These are phyloP conservation scores for Aspergillus fischeri DNA, from an alignment of 2,329 filamentous ascomycete species.

Conservation along the genomic window DNA sequence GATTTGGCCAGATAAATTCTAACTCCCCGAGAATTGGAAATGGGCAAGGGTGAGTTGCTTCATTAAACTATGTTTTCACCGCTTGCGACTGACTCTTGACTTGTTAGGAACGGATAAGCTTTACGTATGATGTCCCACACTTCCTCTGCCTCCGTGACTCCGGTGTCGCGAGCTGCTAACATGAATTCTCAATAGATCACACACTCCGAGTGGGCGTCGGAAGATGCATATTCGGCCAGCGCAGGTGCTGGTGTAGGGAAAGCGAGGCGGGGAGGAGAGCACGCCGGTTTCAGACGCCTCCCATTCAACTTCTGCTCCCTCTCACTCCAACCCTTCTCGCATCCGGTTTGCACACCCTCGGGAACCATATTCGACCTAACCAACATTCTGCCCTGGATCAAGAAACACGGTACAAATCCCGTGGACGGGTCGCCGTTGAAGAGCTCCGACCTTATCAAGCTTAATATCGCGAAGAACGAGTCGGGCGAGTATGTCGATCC, in stretches of 20 bases:
- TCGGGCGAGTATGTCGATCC: slow-evolving; percentile 91
- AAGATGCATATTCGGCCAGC: slow-evolving; percentile 81
- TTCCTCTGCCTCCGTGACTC: neutral
- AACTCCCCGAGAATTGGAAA: slow-evolving; percentile 11
- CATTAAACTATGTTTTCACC: neutral
- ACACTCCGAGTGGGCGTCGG: slow-evolving; percentile 94
- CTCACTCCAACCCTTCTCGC: slow-evolving; percentile 88
- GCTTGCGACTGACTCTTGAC: neutral
- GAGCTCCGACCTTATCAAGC: slow-evolving; percentile 77
- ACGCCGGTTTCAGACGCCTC: slow-evolving; percentile 74
- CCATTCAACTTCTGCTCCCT: slow-evolving; percentile 98
- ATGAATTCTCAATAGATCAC: slow-evolving; percentile 61
- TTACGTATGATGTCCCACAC: slow-evolving; percentile 37
- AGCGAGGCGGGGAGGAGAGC: slow-evolving; percentile 47
- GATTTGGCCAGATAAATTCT: neutral
- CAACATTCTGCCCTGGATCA: slow-evolving; percentile 89
- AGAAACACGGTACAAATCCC: slow-evolving; percentile 89
- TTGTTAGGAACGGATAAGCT: slow-evolving; percentile 47
- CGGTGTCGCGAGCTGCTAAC: slow-evolving; percentile 14
- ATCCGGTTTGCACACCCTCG: slow-evolving; percentile 83
- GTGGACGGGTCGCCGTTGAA: slow-evolving; percentile 76
- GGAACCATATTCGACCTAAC: slow-evolving; percentile 95
- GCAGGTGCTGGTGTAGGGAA: slow-evolving; percentile 63
- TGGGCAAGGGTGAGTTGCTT: slow-evolving; percentile 27
- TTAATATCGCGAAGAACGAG: slow-evolving; percentile 89